Evolutionary conservation across 805 yeast species (phyloP).

Genomic region (Nakazawaea ambrosiae): DNA sequence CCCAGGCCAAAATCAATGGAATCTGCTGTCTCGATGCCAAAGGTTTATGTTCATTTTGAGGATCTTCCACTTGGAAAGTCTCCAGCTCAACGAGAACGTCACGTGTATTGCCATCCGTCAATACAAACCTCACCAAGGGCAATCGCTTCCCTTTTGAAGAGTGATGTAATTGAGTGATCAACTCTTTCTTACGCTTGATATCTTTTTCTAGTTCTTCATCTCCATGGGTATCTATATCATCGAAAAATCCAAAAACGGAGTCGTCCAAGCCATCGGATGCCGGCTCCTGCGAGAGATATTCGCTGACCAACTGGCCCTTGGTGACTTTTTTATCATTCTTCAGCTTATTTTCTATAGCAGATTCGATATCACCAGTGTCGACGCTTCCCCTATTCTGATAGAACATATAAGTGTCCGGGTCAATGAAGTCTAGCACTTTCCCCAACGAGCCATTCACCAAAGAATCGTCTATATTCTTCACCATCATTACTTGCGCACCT

Average conservation of each 20-base stretch:
- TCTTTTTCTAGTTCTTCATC: slow-evolving; percentile 19
- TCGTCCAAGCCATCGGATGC: slow-evolving; percentile 29
- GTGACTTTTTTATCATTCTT: slow-evolving; percentile 2
- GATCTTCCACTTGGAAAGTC: slow-evolving; percentile 70
- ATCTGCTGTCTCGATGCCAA: slow-evolving; percentile 71
- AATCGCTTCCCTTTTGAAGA: slow-evolving; percentile 40
- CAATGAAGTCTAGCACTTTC: slow-evolving; percentile 41
- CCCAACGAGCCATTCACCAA: slow-evolving; percentile 78
- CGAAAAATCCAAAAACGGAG: slow-evolving; percentile 42
- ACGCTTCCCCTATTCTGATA: slow-evolving; percentile 21
- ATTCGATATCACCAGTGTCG: slow-evolving; percentile 17
- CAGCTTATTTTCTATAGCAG: slow-evolving; percentile 3
- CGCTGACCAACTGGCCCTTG: slow-evolving; percentile 2
- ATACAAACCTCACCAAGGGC: slow-evolving; percentile 74
- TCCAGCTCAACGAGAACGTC: slow-evolving; percentile 80
- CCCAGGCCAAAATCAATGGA: slow-evolving; percentile 94
- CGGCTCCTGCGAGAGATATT: slow-evolving; percentile 15
- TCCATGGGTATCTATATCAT: slow-evolving; percentile 13
- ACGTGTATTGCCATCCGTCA: slow-evolving; percentile 65
- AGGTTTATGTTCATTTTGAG: slow-evolving; percentile 44
- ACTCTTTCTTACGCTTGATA: slow-evolving; percentile 38
- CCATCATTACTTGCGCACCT: slow-evolving; percentile 80
- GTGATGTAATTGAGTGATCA: slow-evolving; percentile 34
- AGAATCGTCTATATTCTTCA: slow-evolving; percentile 65
- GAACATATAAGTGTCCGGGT: slow-evolving; percentile 40